Evolutionary conservation across 1,284 basidiomycete genomes (phyloP).

Genomic region (Omphalotus olearius): DNA sequence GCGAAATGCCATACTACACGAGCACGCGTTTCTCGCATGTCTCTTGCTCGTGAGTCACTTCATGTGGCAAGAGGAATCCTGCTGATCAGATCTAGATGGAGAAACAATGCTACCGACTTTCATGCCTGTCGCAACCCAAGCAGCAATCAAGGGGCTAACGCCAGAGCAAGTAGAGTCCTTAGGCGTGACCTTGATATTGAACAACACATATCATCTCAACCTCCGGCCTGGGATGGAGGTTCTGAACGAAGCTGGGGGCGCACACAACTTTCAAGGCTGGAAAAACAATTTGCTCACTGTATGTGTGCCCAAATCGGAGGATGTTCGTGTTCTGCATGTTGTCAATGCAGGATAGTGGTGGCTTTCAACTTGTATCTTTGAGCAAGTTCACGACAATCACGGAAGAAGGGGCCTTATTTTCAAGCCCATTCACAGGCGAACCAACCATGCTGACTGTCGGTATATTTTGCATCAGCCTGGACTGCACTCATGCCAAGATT

Average conservation of each 20-base stretch:
- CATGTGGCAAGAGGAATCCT: constrained; percentile 1
- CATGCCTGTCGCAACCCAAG: constrained; percentile 89
- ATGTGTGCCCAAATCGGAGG: constrained; percentile 23
- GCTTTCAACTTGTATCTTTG: constrained; percentile 82
- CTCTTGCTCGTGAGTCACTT: constrained; percentile 51
- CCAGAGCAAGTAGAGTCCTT: constrained; percentile 79
- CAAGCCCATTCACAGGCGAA: constrained; percentile 78
- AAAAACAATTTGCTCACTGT: constrained; percentile 76
- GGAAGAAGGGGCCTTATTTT: constrained; percentile 80
- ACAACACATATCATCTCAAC: constrained; percentile 85
- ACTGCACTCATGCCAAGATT: neutral
- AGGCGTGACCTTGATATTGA: constrained; percentile 75
- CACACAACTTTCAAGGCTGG: constrained; percentile 85
- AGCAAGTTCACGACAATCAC: constrained; percentile 81
- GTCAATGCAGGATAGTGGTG: constrained; percentile 67
- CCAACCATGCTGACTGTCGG: constrained; percentile 79
- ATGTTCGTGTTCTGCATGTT: constrained; percentile 9
- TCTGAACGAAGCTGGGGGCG: constrained; percentile 69
- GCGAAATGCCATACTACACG: constrained; percentile 74
- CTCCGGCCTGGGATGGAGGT: constrained; percentile 73
- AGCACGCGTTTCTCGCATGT: constrained; percentile 77
- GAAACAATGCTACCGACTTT: constrained; percentile 80
- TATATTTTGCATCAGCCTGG: neutral
- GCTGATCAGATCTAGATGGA: constrained; percentile 48
- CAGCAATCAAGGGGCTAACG: constrained; percentile 81